Percentiles rank a stretch among this genome's conserved stretches.
Evolutionary conservation across 1,284 basidiomycete genomes (phyloP).

Genomic region (Cutaneotrichosporon cyanovorans): DNA sequence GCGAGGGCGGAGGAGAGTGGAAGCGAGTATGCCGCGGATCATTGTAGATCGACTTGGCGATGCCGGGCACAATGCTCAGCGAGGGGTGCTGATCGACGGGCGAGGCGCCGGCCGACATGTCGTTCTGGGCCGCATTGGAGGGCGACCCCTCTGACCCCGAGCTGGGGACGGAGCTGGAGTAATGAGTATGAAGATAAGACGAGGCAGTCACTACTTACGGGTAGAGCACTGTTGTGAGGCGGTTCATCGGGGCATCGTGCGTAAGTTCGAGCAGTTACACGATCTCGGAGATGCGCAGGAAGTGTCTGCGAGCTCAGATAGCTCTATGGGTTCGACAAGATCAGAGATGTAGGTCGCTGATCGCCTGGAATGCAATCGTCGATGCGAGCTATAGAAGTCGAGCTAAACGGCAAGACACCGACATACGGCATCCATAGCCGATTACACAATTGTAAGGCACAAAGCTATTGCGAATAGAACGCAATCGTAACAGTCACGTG

Average conservation of each 20-base stretch:
- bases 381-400: background rate
- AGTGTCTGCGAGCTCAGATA: too few species aligned
- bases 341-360: too few species aligned
- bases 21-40: conserved; percentile 31
- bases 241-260: conserved; percentile 17
- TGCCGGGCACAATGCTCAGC: conserved; percentile 2
- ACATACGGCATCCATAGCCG: background rate
- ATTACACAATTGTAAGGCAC: too few species aligned
- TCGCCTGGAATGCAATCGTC: too few species aligned
- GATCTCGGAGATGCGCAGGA: background rate
- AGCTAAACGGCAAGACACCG: background rate
- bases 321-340: too few species aligned
- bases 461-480: too few species aligned
- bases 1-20: conserved; percentile 7
- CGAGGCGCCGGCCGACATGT: conserved; percentile 1
- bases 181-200: background rate
- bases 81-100: conserved; percentile 5
- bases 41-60: conserved; percentile 26
- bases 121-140: conserved; percentile 1
- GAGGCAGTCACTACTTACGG: conserved; percentile 14
- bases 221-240: conserved; percentile 23
- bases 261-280: too few species aligned
- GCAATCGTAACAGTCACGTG: background rate
- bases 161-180: conserved; percentile 6
- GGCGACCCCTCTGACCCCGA: conserved; percentile 13